phyloP scores from a whole-genome alignment of 2,329 filamentous ascomycete species.

The Fusarium algeriense region DNA sequence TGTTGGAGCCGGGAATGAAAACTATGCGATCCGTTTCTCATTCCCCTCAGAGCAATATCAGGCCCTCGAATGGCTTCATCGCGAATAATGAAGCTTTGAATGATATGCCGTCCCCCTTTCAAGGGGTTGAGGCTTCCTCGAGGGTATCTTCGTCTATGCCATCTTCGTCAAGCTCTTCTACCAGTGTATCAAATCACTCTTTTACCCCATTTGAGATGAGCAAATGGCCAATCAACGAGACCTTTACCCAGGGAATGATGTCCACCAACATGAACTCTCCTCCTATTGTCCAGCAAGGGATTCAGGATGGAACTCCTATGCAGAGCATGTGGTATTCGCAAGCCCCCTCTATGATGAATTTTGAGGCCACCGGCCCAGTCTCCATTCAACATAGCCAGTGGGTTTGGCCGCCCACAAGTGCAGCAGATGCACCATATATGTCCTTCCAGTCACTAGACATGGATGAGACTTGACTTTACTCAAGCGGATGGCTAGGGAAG shows the following conservation, averaged over 20 bases:
- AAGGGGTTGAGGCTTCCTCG: constrained; percentile 33
- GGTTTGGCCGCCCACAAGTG: constrained; percentile 46
- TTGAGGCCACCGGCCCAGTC: constrained; percentile 44
- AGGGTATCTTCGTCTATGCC: constrained; percentile 42
- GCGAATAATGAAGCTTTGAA: constrained; percentile 11
- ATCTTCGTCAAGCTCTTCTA: constrained; percentile 42
- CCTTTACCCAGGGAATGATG: constrained; percentile 42
- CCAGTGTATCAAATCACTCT: constrained; percentile 34
- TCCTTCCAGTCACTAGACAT: constrained; percentile 37
- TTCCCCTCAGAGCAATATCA: constrained; percentile 37
- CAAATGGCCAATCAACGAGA: constrained; percentile 45
- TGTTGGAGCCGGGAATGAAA: constrained; percentile 34
- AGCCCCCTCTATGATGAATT: constrained; percentile 48
- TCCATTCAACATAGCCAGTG: constrained; percentile 45
- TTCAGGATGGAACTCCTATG: constrained; percentile 42
- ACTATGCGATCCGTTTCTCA: constrained; percentile 38
- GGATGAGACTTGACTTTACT: constrained; percentile 23
- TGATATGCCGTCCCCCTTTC: constrained; percentile 27
- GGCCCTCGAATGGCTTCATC: constrained; percentile 14
- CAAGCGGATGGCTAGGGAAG: neutral
- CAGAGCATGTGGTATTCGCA: constrained; percentile 49
- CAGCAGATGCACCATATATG: constrained; percentile 34
- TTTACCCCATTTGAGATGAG: constrained; percentile 43
- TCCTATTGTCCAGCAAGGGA: constrained; percentile 36
- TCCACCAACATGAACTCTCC: constrained; percentile 34